Conservation (phyloP, 2,329 filamentous ascomycete species). For the Cercospora janseana region DNA sequence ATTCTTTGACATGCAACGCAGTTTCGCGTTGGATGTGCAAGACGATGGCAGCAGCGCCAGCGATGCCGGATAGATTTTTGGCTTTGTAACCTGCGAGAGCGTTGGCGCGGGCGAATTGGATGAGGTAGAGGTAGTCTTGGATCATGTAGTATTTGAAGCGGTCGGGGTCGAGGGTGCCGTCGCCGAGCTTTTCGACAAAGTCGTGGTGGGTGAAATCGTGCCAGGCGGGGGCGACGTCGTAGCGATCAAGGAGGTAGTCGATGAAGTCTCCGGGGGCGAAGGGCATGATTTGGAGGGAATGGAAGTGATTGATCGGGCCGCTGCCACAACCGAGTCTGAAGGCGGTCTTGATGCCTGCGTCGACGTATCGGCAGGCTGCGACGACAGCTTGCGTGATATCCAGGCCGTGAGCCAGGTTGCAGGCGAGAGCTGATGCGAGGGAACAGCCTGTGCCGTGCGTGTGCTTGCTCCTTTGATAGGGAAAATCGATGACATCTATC, state of each 20-base stretch:
- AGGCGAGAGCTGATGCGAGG: constrained; percentile 78
- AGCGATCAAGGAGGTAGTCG: constrained; percentile 73
- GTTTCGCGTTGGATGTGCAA: constrained; percentile 77
- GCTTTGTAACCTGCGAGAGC: constrained; percentile 83
- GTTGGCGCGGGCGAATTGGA: constrained; percentile 85
- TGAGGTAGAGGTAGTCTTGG: constrained; percentile 87
- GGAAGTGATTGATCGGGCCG: constrained; percentile 76
- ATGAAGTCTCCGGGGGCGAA: constrained; percentile 75
- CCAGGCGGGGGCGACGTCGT: constrained; percentile 75
- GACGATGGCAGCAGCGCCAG: constrained; percentile 68
- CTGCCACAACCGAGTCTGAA: constrained; percentile 62
- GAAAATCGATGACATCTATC: constrained; percentile 64
- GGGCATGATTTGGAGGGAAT: constrained; percentile 65
- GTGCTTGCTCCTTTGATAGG: constrained; percentile 70
- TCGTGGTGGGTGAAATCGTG: constrained; percentile 73
- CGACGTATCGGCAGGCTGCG: constrained; percentile 68
- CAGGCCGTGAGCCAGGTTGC: constrained; percentile 64
- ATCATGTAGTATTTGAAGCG: constrained; percentile 86
- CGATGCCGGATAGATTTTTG: constrained; percentile 69
- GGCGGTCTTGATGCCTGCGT: constrained; percentile 67
- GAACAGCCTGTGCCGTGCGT: constrained; percentile 96
- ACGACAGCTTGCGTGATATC: constrained; percentile 61
- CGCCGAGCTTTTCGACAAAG: constrained; percentile 74
- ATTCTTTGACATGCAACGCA: constrained; percentile 77
- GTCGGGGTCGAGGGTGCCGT: constrained; percentile 69